Conservation (phyloP, 139 green algal species). For the Chlamydomonas sphaeroides region DNA sequence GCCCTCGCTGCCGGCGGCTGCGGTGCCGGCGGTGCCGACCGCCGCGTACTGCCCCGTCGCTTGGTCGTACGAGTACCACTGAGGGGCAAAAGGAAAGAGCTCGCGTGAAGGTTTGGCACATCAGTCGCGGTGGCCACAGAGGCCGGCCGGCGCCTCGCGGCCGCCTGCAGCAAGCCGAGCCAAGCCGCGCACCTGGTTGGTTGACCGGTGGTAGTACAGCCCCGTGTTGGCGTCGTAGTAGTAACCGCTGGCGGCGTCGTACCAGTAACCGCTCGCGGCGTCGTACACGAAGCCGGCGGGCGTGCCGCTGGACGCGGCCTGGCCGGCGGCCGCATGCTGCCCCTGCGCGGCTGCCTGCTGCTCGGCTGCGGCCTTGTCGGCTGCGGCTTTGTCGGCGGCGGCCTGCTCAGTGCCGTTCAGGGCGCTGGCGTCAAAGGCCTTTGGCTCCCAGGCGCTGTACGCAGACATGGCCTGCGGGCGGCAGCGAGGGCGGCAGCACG, state of each 20-base stretch:
- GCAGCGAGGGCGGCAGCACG: background rate
- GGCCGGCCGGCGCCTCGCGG: too few species aligned
- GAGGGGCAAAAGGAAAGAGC: background rate
- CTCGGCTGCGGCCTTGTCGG: background rate
- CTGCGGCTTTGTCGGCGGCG: background rate
- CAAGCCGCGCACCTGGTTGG: background rate
- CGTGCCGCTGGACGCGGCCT: background rate
- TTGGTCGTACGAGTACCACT: constrained; percentile 69
- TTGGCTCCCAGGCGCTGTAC: constrained; percentile 40
- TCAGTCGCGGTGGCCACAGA: too few species aligned
- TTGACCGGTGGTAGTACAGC: constrained; percentile 62
- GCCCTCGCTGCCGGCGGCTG: background rate
- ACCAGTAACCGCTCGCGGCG: constrained; percentile 73
- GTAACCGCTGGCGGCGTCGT: constrained; percentile 68
- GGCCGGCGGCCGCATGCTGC: background rate
- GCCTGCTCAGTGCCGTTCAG: constrained; percentile 8
- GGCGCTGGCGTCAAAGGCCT: constrained; percentile 11
- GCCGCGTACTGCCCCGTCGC: constrained; percentile 61
- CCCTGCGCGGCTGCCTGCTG: background rate
- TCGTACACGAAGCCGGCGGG: constrained; percentile 65
- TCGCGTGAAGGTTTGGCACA: too few species aligned
- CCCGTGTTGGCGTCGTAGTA: constrained; percentile 80
- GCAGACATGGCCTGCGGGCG: constrained; percentile 47
- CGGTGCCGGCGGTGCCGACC: background rate
- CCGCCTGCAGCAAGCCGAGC: too few species aligned